Conservation (phyloP, 2,329 filamentous ascomycete species). For the Cordyceps pruinosa region DNA sequence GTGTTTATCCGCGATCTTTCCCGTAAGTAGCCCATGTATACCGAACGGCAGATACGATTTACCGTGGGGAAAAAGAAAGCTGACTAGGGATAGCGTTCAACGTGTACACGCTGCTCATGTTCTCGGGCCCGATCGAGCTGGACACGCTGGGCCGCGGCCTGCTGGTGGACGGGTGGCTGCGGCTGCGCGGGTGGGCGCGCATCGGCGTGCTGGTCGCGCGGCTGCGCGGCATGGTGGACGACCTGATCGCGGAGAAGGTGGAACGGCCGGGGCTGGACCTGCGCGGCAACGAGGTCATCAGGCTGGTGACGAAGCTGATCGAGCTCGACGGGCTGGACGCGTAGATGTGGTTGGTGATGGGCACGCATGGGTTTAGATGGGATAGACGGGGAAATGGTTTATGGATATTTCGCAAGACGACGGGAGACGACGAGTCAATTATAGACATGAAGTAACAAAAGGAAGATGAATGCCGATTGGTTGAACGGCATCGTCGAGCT, state of each 20-base stretch:
- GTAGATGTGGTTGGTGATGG: slow-evolving; percentile 19
- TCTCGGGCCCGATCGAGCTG: slow-evolving; percentile 75
- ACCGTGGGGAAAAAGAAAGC: slow-evolving; percentile 15
- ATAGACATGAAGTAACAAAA: too few species aligned
- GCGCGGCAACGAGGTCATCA: slow-evolving; percentile 60
- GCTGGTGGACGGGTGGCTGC: slow-evolving; percentile 85
- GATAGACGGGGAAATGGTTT: not conserved
- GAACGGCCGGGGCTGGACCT: slow-evolving; percentile 62
- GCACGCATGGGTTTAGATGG: not conserved
- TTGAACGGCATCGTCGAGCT: not conserved
- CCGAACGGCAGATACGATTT: not conserved
- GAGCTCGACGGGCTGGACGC: slow-evolving; percentile 83
- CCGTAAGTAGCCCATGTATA: slow-evolving; percentile 50
- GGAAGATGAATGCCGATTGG: not conserved
- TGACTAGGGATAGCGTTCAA: slow-evolving; percentile 62
- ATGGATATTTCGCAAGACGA: too few species aligned
- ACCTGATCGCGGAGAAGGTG: slow-evolving; percentile 71
- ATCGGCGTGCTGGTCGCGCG: slow-evolving; percentile 85
- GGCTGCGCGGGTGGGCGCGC: slow-evolving; percentile 82
- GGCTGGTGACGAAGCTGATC: slow-evolving; percentile 70
- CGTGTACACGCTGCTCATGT: slow-evolving; percentile 78
- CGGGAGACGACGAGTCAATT: too few species aligned
- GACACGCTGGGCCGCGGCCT: slow-evolving; percentile 84
- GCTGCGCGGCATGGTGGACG: slow-evolving; percentile 79
- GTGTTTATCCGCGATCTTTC: slow-evolving; percentile 88